A percentile compares a stretch with the other conserved stretches of the same genome.
Evolutionary conservation across 129 eudicot genomes (phyloP).

Genomic region (sunflower (Helianthus annuus)): DNA sequence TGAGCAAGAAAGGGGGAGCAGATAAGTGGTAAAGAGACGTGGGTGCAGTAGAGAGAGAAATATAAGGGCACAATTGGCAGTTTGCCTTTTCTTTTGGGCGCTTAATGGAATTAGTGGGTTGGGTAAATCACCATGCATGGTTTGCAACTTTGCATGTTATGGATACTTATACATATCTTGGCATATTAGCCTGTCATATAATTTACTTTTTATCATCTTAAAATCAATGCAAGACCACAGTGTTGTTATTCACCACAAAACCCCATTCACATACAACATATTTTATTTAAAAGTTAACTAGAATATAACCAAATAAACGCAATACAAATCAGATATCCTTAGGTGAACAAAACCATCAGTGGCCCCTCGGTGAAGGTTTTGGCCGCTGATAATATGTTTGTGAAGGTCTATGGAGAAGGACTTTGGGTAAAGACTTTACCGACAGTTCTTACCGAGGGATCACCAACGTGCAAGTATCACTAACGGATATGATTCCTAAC

Average conservation of each 20-base stretch:
- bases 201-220: neutral
- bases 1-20: slow-evolving; percentile 32
- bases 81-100: slow-evolving; percentile 27
- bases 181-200: neutral
- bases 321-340: too few relatives aligned
- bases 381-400: too few relatives aligned
- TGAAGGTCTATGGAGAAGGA: too few relatives aligned
- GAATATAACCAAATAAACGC: too few relatives aligned
- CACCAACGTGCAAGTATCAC: too few relatives aligned
- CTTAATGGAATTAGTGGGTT: slow-evolving; percentile 26
- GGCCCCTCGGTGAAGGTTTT: too few relatives aligned
- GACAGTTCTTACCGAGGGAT: too few relatives aligned
- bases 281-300: too few relatives aligned
- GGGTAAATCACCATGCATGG: slow-evolving; percentile 31
- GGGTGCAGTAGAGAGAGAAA: slow-evolving; percentile 38
- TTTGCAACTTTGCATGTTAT: slow-evolving; percentile 15
- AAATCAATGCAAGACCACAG: neutral
- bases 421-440: too few relatives aligned
- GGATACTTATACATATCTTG: slow-evolving; percentile 4
- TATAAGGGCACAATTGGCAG: slow-evolving; percentile 4
- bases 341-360: too few relatives aligned
- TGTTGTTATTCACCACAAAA: neutral
- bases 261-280: too few relatives aligned
- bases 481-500: too few relatives aligned
- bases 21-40: slow-evolving; percentile 30